phyloP scores from a whole-genome alignment of 768 basidiomycete genomes.

The Mycena metata region DNA sequence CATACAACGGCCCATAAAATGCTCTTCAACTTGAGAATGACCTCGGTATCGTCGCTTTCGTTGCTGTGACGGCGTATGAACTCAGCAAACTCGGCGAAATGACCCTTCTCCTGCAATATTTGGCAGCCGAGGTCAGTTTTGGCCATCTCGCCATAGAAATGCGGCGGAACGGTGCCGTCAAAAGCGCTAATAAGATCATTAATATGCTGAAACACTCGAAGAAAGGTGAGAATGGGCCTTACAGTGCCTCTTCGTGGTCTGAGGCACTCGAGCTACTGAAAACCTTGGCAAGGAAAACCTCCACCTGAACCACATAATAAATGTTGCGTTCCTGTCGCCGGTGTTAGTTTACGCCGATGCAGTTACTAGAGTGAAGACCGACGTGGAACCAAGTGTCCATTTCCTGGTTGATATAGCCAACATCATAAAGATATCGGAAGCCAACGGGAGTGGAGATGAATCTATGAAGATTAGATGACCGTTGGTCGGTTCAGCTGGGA shows the following conservation, averaged over 20 bases:
- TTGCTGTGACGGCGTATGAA: slow-evolving; percentile 90
- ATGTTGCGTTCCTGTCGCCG: slow-evolving; percentile 86
- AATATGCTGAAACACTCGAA: neutral
- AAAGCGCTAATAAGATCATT: slow-evolving; percentile 64
- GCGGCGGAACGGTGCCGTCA: slow-evolving; percentile 90
- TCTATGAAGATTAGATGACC: slow-evolving; percentile 54
- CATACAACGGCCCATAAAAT: slow-evolving; percentile 96
- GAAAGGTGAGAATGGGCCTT: neutral
- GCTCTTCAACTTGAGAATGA: slow-evolving; percentile 93
- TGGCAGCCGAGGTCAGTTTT: slow-evolving; percentile 97
- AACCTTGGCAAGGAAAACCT: slow-evolving; percentile 88
- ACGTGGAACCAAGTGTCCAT: slow-evolving; percentile 98
- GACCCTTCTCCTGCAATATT: slow-evolving; percentile 89
- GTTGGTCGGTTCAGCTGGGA: neutral
- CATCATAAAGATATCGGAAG: slow-evolving; percentile 91
- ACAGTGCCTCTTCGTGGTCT: slow-evolving; percentile 67
- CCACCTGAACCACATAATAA: slow-evolving; percentile 93
- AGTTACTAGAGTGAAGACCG: slow-evolving; percentile 43
- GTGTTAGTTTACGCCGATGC: slow-evolving; percentile 23
- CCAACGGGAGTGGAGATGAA: slow-evolving; percentile 96
- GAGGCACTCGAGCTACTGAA: slow-evolving; percentile 67
- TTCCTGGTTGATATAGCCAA: slow-evolving; percentile 93
- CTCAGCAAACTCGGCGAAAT: slow-evolving; percentile 91
- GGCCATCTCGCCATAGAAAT: slow-evolving; percentile 98
- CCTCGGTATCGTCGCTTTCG: slow-evolving; percentile 85